These are phyloP conservation scores for Magnaporthiopsis poae DNA, from an alignment of 2,329 filamentous ascomycete species.

Conservation along the genomic window DNA sequence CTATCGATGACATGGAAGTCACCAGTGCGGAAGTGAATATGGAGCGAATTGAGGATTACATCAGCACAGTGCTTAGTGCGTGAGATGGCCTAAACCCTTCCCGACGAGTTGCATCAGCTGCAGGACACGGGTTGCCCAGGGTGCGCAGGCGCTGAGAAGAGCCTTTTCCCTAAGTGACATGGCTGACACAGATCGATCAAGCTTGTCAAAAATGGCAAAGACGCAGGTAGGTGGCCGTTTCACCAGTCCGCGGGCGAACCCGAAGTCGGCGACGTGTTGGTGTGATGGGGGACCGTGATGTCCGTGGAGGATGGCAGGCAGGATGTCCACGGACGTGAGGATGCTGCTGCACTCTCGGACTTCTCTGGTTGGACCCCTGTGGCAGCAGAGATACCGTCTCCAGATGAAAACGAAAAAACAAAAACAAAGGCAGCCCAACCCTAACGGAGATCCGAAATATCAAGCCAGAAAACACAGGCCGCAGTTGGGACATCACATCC, in stretches of 20 bases:
- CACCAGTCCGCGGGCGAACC: background rate
- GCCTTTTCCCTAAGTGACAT: background rate
- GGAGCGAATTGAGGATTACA: too few species aligned
- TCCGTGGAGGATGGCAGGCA: background rate
- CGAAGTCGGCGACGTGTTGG: background rate
- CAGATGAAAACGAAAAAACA: background rate
- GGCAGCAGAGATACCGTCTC: background rate
- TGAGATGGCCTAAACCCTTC: too few species aligned
- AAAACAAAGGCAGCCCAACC: background rate
- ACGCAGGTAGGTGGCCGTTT: background rate
- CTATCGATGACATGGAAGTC: too few species aligned
- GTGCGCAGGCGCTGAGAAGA: too few species aligned
- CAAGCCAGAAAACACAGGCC: background rate
- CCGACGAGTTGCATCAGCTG: too few species aligned
- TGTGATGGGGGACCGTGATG: background rate
- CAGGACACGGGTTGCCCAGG: too few species aligned
- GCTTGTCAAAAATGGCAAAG: background rate
- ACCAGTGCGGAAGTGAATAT: too few species aligned
- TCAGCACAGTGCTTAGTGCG: too few species aligned
- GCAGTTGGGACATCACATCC: background rate
- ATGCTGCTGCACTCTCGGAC: background rate
- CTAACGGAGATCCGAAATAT: background rate
- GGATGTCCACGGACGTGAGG: background rate
- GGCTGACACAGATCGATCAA: background rate
- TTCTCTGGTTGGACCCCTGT: background rate